These are phyloP conservation scores for Apiotrichum domesticum DNA, from an alignment of 1,284 basidiomycete species.

Conservation along the genomic window DNA sequence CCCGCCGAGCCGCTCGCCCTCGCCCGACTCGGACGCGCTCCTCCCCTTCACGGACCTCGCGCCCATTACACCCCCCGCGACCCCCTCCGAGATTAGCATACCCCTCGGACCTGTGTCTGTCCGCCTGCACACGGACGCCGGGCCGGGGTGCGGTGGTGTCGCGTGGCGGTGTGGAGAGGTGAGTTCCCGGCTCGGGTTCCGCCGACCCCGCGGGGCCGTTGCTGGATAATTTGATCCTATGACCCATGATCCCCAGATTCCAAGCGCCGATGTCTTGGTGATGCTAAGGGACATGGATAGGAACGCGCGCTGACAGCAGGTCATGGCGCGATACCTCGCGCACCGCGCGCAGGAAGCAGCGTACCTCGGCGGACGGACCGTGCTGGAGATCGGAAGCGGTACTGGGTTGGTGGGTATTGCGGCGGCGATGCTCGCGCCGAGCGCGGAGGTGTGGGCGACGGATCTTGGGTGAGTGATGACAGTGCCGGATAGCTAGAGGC, in stretches of 20 bases:
- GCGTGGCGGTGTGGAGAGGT: constrained; percentile 92
- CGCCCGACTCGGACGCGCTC: constrained; percentile 24
- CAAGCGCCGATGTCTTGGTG: no score
- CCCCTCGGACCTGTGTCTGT: constrained; percentile 29
- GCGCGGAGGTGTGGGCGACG: constrained; percentile 64
- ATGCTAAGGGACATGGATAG: no score
- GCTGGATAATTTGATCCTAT: no score
- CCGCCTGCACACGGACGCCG: constrained; percentile 58
- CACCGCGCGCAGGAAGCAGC: constrained; percentile 53
- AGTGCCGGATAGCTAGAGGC: no score
- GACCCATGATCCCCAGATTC: background rate
- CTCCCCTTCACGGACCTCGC: constrained; percentile 33
- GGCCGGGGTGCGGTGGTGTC: constrained; percentile 81
- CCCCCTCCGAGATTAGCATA: constrained; percentile 29
- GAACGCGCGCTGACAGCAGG: constrained; percentile 49
- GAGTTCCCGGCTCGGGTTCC: constrained; percentile 25
- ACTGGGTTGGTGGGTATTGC: constrained; percentile 86
- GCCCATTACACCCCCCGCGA: constrained; percentile 29
- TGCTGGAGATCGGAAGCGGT: constrained; percentile 77
- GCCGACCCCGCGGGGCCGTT: no score
- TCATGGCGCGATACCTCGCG: constrained; percentile 66
- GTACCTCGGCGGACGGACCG: constrained; percentile 52
- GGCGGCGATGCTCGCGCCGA: constrained; percentile 60
- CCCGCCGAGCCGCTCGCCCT: constrained; percentile 8
- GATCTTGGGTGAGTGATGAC: constrained; percentile 68